Conservation (phyloP, 805 yeast species). For the Candida railenensis region DNA sequence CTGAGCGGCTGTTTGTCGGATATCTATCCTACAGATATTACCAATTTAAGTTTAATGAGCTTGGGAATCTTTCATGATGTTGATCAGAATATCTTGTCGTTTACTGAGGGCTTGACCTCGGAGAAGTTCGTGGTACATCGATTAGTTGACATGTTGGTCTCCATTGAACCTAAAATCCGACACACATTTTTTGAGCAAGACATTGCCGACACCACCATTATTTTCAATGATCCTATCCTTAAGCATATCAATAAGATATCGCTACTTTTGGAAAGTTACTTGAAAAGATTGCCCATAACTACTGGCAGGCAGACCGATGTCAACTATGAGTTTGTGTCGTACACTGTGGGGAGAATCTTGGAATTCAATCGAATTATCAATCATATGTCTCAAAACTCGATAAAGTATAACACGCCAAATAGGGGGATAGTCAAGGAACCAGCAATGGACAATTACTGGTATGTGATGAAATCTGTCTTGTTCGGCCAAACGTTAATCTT, state of each 20-base stretch:
- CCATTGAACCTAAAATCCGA: slow-evolving; percentile 4
- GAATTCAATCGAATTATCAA: slow-evolving; percentile 26
- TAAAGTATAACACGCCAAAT: background rate
- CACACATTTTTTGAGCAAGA: slow-evolving; percentile 5
- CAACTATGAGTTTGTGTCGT: slow-evolving; percentile 18
- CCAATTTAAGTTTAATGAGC: slow-evolving; percentile 31
- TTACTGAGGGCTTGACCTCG: slow-evolving; percentile 16
- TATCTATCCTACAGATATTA: slow-evolving; percentile 19
- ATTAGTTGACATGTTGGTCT: slow-evolving; percentile 15
- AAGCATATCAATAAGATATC: slow-evolving; percentile 52
- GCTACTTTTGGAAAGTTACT: slow-evolving; percentile 39
- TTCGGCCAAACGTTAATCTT: slow-evolving; percentile 51
- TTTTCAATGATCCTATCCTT: slow-evolving; percentile 10
- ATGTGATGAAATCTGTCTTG: slow-evolving; percentile 37
- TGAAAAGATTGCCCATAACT: slow-evolving; percentile 14
- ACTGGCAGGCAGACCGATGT: slow-evolving; percentile 1
- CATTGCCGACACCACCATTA: background rate
- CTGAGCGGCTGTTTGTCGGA: background rate
- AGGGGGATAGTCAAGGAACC: background rate
- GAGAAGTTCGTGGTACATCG: slow-evolving; percentile 11
- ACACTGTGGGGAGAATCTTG: slow-evolving; percentile 20
- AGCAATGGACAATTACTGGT: slow-evolving; percentile 28
- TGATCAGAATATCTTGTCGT: slow-evolving; percentile 10
- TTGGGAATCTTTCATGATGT: slow-evolving; percentile 23
- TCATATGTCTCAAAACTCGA: slow-evolving; percentile 13